A percentile compares a stretch with the other conserved stretches of the same genome.
Evolutionary conservation across 352 stramenopile genomes (phyloP).

Genomic region (Phytophthora quininea): DNA sequence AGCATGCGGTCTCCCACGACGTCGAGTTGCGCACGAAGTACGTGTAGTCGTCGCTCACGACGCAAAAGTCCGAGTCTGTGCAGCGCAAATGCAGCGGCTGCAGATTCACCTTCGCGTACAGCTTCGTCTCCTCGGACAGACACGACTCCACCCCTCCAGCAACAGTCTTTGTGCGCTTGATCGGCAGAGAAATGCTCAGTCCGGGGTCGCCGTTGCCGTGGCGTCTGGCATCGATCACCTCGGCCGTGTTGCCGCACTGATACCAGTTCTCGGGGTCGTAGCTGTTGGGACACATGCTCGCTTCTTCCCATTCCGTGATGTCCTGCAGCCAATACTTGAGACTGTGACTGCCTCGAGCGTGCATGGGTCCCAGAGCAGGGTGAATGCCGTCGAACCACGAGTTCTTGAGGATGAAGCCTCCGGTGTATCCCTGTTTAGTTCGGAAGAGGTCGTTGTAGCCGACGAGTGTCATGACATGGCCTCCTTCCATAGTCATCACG

Average conservation of each 20-base stretch:
- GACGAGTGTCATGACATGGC: slow-evolving; percentile 74
- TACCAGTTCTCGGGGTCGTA: slow-evolving; percentile 77
- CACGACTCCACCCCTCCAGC: slow-evolving; percentile 54
- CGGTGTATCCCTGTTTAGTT: slow-evolving; percentile 64
- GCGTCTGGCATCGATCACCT: slow-evolving; percentile 45
- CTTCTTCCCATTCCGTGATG: slow-evolving; percentile 72
- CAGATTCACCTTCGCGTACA: slow-evolving; percentile 67
- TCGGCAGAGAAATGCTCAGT: slow-evolving; percentile 43
- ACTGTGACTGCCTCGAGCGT: slow-evolving; percentile 70
- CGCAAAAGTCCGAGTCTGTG: slow-evolving; percentile 52
- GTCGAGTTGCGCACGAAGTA: slow-evolving; percentile 76
- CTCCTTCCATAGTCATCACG: slow-evolving; percentile 59
- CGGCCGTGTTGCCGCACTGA: slow-evolving; percentile 64
- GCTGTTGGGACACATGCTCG: slow-evolving; percentile 74
- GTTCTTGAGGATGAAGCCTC: slow-evolving; percentile 81
- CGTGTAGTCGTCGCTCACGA: slow-evolving; percentile 37
- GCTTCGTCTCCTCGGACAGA: slow-evolving; percentile 52
- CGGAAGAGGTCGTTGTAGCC: slow-evolving; percentile 74
- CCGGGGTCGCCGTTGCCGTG: slow-evolving; percentile 28
- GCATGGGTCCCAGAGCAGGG: slow-evolving; percentile 59
- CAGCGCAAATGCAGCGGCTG: slow-evolving; percentile 68
- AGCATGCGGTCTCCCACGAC: slow-evolving; percentile 67
- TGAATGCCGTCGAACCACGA: slow-evolving; percentile 76
- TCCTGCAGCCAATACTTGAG: slow-evolving; percentile 78
- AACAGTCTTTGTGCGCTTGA: slow-evolving; percentile 29